These are phyloP conservation scores for Cytospora schulzeri DNA, from an alignment of 2,329 filamentous ascomycete genomes.

Conservation along the genomic window DNA sequence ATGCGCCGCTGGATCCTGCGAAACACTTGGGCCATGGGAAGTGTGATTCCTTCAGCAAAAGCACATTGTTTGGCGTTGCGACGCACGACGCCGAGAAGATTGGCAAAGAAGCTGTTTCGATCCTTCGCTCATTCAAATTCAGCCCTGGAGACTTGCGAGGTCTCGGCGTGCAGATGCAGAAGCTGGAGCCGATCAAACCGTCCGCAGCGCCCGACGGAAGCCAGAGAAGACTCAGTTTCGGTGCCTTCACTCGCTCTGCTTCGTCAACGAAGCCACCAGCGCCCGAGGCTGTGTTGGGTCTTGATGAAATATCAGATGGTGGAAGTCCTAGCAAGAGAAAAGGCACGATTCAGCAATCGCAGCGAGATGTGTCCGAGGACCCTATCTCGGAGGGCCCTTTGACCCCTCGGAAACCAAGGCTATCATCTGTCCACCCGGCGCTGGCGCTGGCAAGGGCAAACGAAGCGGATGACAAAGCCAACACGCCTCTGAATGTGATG, in stretches of 20 bases:
- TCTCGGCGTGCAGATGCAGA: conserved; percentile 90
- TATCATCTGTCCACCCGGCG: conserved; percentile 50
- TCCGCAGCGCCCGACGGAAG: conserved; percentile 66
- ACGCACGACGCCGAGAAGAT: conserved; percentile 75
- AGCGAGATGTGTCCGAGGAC: conserved; percentile 43
- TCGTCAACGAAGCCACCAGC: conserved; percentile 39
- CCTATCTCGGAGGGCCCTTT: conserved; percentile 58
- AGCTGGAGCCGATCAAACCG: conserved; percentile 76
- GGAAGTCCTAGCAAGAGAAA: conserved; percentile 41
- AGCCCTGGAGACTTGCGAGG: conserved; percentile 92
- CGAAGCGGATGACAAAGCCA: conserved; percentile 57
- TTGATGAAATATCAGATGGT: conserved; percentile 56
- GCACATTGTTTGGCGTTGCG: conserved; percentile 76
- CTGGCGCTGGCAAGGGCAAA: conserved; percentile 53
- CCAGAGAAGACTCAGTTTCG: conserved; percentile 78
- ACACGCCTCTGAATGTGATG: conserved; percentile 72
- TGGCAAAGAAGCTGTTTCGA: conserved; percentile 80
- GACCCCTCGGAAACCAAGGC: conserved; percentile 55
- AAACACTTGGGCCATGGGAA: conserved; percentile 95
- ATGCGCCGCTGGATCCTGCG: conserved; percentile 86
- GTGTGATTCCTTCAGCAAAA: conserved; percentile 94
- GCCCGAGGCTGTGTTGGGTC: conserved; percentile 31
- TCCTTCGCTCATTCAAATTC: conserved; percentile 79
- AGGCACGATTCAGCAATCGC: conserved; percentile 30
- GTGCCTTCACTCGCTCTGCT: conserved; percentile 47